Conservation (phyloP, 306 rosid genomes). For the Geum urbanum region DNA sequence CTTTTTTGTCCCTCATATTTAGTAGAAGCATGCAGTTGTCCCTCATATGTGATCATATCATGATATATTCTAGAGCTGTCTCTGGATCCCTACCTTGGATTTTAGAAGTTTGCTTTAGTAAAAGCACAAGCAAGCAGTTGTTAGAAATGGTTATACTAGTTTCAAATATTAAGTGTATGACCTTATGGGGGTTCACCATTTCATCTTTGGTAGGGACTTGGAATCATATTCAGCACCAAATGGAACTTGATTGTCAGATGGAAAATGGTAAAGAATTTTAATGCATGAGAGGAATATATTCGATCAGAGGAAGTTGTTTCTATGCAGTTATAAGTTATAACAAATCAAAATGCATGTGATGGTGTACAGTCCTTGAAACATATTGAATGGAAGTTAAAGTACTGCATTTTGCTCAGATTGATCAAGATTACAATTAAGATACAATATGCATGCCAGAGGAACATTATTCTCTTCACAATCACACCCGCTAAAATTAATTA, state of each 20-base stretch:
- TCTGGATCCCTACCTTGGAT: slow-evolving; percentile 39
- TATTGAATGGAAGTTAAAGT: slow-evolving; percentile 26
- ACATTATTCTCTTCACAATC: neutral
- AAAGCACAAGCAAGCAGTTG: slow-evolving; percentile 37
- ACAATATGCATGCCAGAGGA: slow-evolving; percentile 32
- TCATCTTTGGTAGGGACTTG: slow-evolving; percentile 8
- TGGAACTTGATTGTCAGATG: neutral
- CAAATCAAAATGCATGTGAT: neutral
- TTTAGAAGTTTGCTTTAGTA: slow-evolving; percentile 39
- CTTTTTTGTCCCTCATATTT: slow-evolving; percentile 6
- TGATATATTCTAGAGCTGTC: slow-evolving; percentile 24
- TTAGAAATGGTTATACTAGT: slow-evolving; percentile 24
- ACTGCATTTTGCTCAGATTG: slow-evolving; percentile 29
- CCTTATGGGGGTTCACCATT: slow-evolving; percentile 41
- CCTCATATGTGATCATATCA: slow-evolving; percentile 22
- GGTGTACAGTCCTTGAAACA: slow-evolving; percentile 10
- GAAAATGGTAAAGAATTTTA: neutral
- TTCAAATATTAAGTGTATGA: slow-evolving; percentile 13
- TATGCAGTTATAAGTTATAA: neutral
- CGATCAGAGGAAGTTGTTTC: neutral
- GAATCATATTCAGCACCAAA: neutral
- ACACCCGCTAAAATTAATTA: slow-evolving; percentile 6
- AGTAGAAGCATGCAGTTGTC: slow-evolving; percentile 38
- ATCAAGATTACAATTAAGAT: slow-evolving; percentile 24
- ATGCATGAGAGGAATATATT: slow-evolving; percentile 15